A percentile compares a stretch with the other conserved stretches of the same genome.
Conservation (phyloP, 2,329 filamentous ascomycete species). For the Aspergillus sp. region DNA sequence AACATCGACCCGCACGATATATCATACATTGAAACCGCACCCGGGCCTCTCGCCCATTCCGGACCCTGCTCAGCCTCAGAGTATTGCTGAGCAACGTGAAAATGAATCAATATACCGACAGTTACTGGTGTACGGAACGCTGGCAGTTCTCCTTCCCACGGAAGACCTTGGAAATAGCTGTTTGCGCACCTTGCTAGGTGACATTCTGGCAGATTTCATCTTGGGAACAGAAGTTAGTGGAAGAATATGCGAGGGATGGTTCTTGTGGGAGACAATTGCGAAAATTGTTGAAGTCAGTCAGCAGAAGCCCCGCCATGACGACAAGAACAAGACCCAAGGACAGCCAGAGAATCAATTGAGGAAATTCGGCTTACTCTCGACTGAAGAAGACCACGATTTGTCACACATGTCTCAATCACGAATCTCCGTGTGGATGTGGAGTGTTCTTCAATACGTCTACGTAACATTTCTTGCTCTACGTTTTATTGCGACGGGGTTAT, state of each 20-base stretch:
- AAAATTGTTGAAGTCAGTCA: slow-evolving; percentile 54
- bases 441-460: slow-evolving; percentile 46
- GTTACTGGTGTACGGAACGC: slow-evolving; percentile 71
- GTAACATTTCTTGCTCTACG: slow-evolving; percentile 57
- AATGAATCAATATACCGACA: slow-evolving; percentile 83
- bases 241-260: slow-evolving; percentile 78
- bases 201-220: slow-evolving; percentile 85
- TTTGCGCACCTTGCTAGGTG: slow-evolving; percentile 72
- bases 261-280: slow-evolving; percentile 76
- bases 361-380: slow-evolving; percentile 50
- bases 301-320: slow-evolving; percentile 6
- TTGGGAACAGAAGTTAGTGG: slow-evolving; percentile 74
- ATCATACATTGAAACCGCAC: slow-evolving; percentile 76
- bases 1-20: slow-evolving; percentile 60
- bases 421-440: slow-evolving; percentile 42
- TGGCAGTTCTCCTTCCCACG: slow-evolving; percentile 80
- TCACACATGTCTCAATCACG: slow-evolving; percentile 26
- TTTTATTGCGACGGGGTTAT: slow-evolving; percentile 57
- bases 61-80: slow-evolving; percentile 44
- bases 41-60: slow-evolving; percentile 75
- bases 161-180: slow-evolving; percentile 88
- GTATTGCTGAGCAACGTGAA: slow-evolving; percentile 56
- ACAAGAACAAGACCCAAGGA: slow-evolving; percentile 24
- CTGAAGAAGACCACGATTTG: slow-evolving; percentile 22
- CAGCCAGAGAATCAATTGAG: slow-evolving; percentile 43